Base-by-base conservation (phyloP, 2,329 filamentous ascomycete species). In the Botrytis pseudocinerea region DNA sequence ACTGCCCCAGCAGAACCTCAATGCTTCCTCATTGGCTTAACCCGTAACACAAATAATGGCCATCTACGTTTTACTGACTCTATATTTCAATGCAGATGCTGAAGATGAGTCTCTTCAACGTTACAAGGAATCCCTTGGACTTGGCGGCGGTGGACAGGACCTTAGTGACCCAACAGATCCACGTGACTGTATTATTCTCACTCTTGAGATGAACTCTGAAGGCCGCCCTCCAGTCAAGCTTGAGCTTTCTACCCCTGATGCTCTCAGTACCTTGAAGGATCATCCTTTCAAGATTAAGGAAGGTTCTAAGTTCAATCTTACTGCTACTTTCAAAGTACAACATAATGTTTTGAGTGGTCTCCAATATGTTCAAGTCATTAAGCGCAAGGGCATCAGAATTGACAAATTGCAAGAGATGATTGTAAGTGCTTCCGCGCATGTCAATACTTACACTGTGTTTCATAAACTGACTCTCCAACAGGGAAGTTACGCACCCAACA, bases 391-490 rank as follows among this genome's bases (percentile, higher is more conserved):
- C 71, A 88, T 98, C 82, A 90, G 89, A 74, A 90, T 95, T 75
- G 93, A 92, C 86, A 99, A 98, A 89, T 92, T 96, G 80, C 93
- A 97, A 79, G 95, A 98, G 86, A 99, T 99, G 96, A 92, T 99
- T 88, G 94, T 96, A 84, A 81, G 91, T 87, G 25, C 40, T n/a
- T 44, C 8, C 22, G n/a, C 46, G 16, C 18, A 54, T 32, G n/a
- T n/a, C 66, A 35, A 32, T 18, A 16, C 22, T 2, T 64, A 38
- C 38, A 32, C n/a, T 32, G 57, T n/a, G 1, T 12, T 42, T 22
- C 18, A 54, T 25, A 40, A 51, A 28, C 51, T 72, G 60, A 72
- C 51, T 61, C 28, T 22, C 7, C 28, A 14, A 76, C 78, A 96
- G 93, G 94, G 95, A 78, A 97, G 93, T 79, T 99, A 95, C 81